Evolutionary conservation across 2,329 filamentous ascomycete genomes (phyloP).

Genomic region (Aspergillus vadensis): DNA sequence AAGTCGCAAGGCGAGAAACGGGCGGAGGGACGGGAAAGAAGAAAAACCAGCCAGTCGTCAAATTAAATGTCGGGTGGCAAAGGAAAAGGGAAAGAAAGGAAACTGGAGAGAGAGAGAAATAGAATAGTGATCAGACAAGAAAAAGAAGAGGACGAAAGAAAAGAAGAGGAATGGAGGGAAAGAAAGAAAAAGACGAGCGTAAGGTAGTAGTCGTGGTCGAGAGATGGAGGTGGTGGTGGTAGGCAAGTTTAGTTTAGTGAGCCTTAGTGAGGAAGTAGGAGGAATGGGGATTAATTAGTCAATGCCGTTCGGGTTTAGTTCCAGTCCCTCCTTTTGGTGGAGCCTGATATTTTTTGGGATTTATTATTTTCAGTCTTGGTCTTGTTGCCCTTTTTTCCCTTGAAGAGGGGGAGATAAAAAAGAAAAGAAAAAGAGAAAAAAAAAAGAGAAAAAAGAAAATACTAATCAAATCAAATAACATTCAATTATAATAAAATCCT

Average conservation of each 20-base stretch:
- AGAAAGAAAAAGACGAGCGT: conserved; percentile 14
- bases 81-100: not conserved
- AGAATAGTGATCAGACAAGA: conserved; percentile 14
- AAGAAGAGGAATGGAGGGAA: conserved; percentile 17
- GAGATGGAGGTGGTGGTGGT: conserved; percentile 12
- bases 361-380: not conserved
- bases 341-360: not conserved
- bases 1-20: conserved; percentile 25
- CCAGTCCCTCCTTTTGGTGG: not conserved
- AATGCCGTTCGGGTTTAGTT: conserved; percentile 1
- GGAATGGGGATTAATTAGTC: conserved; percentile 9
- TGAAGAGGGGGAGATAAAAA: too few species aligned
- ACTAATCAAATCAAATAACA: too few species aligned
- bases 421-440: too few species aligned
- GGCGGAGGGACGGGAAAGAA: conserved; percentile 12
- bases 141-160: conserved; percentile 14
- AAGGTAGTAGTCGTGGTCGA: conserved; percentile 5
- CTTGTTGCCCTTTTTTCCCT: not conserved
- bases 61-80: conserved; percentile 3
- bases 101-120: not conserved
- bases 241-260: conserved; percentile 13
- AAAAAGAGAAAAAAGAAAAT: too few species aligned
- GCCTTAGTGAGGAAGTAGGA: conserved; percentile 9
- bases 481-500: too few species aligned
- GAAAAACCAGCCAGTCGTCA: conserved; percentile 10